These are phyloP conservation scores for Vinca major DNA, from an alignment of 305 asterid genomes.

Conservation along the genomic window DNA sequence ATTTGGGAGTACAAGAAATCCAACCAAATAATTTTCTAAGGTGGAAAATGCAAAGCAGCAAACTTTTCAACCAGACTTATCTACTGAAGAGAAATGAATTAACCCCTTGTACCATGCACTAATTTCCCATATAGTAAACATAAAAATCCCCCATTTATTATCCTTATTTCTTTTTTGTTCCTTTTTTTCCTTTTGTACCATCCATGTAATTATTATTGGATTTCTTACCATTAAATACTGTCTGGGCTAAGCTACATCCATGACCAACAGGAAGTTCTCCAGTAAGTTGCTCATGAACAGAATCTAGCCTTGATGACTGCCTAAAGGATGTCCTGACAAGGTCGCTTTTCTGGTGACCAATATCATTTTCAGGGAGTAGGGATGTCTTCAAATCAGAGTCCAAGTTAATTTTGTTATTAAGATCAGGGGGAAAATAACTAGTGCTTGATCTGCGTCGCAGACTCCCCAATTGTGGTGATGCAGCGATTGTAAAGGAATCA, in stretches of 20 bases:
- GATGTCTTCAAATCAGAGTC: conserved; percentile 31
- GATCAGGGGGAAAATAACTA: conserved; percentile 24
- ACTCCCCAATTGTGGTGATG: conserved; percentile 39
- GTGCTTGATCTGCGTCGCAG: conserved; percentile 30
- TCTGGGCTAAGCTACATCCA: conserved; percentile 57
- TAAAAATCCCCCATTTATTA: background rate
- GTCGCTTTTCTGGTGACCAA: conserved; percentile 15
- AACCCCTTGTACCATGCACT: background rate
- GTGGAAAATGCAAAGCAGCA: background rate
- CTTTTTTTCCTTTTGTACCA: background rate
- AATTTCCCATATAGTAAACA: background rate
- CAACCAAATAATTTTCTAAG: background rate
- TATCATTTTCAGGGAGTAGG: conserved; percentile 34
- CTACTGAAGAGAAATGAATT: background rate
- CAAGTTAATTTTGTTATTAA: conserved; percentile 12
- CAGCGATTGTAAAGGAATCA: conserved; percentile 43
- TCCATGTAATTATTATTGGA: background rate
- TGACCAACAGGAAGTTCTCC: conserved; percentile 47
- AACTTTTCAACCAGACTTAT: background rate
- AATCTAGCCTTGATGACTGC: conserved; percentile 24
- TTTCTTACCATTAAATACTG: conserved; percentile 49
- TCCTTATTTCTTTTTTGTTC: background rate
- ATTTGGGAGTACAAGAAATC: no score
- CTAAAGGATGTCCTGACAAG: conserved; percentile 15
- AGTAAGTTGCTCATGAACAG: conserved; percentile 29